Percentiles rank a stretch among this genome's conserved stretches.
Conservation (phyloP, 371 early-diverging fungal species). For the Furculomyces boomerangus region DNA sequence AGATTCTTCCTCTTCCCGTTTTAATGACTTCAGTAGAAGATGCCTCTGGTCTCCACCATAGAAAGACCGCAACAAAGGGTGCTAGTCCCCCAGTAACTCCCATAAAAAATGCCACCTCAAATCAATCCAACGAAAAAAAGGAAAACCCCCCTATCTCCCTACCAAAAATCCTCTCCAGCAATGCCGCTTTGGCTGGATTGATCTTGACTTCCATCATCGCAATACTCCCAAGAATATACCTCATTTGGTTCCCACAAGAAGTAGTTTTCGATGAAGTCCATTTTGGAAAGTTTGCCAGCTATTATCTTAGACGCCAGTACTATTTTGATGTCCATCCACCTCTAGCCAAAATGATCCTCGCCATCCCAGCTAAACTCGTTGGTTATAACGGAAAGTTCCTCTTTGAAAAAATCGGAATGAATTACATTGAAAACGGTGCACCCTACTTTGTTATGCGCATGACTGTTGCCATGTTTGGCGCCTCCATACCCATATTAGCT, state of each 20-base stretch:
- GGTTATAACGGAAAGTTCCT: conserved; percentile 89
- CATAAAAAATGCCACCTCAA: no score
- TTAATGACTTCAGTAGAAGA: no score
- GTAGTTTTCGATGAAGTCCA: conserved; percentile 97
- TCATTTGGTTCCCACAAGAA: conserved; percentile 40
- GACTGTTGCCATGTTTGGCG: conserved; percentile 65
- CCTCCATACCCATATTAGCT: conserved; percentile 52
- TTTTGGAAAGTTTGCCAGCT: conserved; percentile 96
- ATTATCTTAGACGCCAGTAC: conserved; percentile 79
- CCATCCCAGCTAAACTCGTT: conserved; percentile 56
- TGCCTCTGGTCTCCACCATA: no score
- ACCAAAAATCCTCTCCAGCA: no score
- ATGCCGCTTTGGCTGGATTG: background rate
- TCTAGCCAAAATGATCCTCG: conserved; percentile 91
- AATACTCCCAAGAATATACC: conserved; percentile 36
- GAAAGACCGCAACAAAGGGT: no score
- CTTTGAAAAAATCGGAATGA: conserved; percentile 86
- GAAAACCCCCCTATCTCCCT: no score
- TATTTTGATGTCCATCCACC: conserved; percentile 99
- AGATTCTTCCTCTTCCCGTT: no score
- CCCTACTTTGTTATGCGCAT: conserved; percentile 75
- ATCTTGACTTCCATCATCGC: conserved; percentile 12
- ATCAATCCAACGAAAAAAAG: no score
- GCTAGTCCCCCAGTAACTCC: no score
- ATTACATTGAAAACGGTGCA: conserved; percentile 68